A percentile compares a stretch with the other conserved stretches of the same genome.
These are phyloP conservation scores for Wickerhamiella domercqiae DNA, from an alignment of 805 yeast genomes.

Conservation along the genomic window DNA sequence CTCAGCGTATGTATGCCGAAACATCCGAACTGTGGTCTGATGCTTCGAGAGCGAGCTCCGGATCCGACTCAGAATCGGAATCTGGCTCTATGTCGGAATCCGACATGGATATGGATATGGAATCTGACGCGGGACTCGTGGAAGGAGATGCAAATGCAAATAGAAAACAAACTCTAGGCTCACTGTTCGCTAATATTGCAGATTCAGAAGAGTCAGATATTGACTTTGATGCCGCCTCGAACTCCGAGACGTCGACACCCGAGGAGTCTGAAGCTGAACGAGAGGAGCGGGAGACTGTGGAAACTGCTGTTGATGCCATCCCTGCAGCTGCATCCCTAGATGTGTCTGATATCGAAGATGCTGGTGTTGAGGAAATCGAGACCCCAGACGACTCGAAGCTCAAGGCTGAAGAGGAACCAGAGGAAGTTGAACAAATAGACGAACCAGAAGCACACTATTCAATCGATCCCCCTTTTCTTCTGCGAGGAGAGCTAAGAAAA, in stretches of 20 bases:
- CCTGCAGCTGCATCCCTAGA: not conserved
- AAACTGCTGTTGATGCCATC: constrained; percentile 10
- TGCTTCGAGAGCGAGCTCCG: constrained; percentile 3
- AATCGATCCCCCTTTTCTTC: constrained; percentile 50
- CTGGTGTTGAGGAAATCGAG: constrained; percentile 9
- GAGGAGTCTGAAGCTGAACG: constrained; percentile 16
- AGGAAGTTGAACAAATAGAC: not conserved
- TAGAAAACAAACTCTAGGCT: not conserved
- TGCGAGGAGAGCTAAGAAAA: constrained; percentile 71
- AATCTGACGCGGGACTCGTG: constrained; percentile 15
- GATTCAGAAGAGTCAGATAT: not conserved
- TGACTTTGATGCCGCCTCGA: constrained; percentile 1
- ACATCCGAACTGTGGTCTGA: constrained; percentile 17
- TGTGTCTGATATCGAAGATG: constrained; percentile 8
- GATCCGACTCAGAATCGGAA: constrained; percentile 15
- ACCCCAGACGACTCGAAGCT: constrained; percentile 6
- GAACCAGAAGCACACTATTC: no score
- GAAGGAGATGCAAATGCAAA: constrained; percentile 13
- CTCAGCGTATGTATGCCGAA: constrained; percentile 12
- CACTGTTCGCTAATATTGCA: not conserved
- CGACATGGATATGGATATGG: constrained; percentile 10
- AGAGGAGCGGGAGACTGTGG: constrained; percentile 12
- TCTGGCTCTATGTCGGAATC: constrained; percentile 17
- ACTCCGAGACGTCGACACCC: constrained; percentile 21
- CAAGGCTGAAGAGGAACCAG: constrained; percentile 3